Percentiles rank a stretch among this genome's conserved stretches.
phyloP scores from a whole-genome alignment of 306 rosid genomes.

The Cercis canadensis region DNA sequence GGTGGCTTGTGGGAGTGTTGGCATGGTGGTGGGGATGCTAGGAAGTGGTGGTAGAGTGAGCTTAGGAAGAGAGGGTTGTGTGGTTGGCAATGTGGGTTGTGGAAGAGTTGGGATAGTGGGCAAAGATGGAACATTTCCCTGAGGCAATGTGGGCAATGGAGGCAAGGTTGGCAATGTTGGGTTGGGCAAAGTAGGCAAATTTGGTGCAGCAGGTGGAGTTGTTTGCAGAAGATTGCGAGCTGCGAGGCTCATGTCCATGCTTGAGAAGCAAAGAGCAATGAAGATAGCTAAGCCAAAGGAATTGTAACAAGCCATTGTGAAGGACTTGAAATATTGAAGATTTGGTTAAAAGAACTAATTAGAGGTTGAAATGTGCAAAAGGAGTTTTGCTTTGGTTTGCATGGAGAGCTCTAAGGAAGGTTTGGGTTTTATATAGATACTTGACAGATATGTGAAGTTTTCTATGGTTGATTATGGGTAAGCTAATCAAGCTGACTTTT shows the following conservation, averaged over 20 bases:
- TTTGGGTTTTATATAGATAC: no score
- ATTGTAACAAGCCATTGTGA: constrained; percentile 7
- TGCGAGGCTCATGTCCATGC: constrained; percentile 31
- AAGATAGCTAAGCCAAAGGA: constrained; percentile 25
- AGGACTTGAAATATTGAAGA: neutral
- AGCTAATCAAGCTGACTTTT: no score
- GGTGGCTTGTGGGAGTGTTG: no score
- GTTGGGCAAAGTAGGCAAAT: constrained; percentile 33
- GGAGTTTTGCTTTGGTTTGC: no score
- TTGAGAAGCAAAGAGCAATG: constrained; percentile 30
- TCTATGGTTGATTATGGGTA: no score
- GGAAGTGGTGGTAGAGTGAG: no score
- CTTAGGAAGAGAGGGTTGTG: no score
- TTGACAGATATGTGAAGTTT: no score
- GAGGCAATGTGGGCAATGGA: constrained; percentile 15
- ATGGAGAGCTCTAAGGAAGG: no score
- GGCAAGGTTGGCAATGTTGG: constrained; percentile 33
- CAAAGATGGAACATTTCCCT: constrained; percentile 17
- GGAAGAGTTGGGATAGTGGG: neutral
- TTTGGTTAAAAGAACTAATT: neutral
- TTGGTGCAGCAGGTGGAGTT: constrained; percentile 29
- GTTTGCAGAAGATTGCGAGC: constrained; percentile 49
- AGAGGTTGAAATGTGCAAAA: no score
- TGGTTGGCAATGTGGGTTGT: neutral
- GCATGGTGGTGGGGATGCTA: no score